phyloP scores from a whole-genome alignment of 2,329 filamentous ascomycete species.

The Hymenoscyphus occultus region DNA sequence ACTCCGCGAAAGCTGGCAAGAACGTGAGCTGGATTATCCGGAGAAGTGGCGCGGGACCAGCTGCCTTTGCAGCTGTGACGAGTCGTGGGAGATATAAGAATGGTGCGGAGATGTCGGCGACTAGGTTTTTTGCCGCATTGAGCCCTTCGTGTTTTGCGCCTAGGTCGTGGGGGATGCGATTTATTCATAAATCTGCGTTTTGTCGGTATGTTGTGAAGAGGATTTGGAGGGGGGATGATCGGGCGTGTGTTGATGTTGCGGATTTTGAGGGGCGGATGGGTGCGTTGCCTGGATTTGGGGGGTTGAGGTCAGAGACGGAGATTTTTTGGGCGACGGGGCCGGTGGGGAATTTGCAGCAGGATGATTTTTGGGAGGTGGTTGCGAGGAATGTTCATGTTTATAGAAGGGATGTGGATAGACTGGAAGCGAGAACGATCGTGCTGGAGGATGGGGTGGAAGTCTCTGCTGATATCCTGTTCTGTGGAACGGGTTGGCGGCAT shows the following conservation, averaged over 20 bases:
- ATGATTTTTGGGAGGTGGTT: slow-evolving; percentile 8
- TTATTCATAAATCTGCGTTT: not conserved
- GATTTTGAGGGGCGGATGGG: not conserved
- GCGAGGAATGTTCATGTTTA: not conserved
- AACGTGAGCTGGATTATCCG: slow-evolving; percentile 36
- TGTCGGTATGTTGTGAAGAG: not conserved
- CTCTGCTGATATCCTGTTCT: slow-evolving; percentile 29
- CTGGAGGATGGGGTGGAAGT: not conserved
- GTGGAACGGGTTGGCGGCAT: slow-evolving; percentile 30
- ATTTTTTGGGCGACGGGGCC: slow-evolving; percentile 42
- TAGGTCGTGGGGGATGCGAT: not conserved
- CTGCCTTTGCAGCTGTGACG: not conserved
- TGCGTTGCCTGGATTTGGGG: not conserved
- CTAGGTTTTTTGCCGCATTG: not conserved
- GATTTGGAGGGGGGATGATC: not conserved
- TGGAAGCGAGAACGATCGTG: not conserved
- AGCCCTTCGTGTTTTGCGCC: not conserved
- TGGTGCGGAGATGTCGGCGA: not conserved
- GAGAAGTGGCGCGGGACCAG: not conserved
- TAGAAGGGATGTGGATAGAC: not conserved
- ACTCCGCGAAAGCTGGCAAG: slow-evolving; percentile 35
- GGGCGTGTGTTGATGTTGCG: not conserved
- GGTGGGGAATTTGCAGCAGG: not conserved
- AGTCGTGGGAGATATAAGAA: not conserved
- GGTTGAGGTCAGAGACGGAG: not conserved